phyloP scores from a whole-genome alignment of 148 eudicot species.

The Polygonum maritimum region DNA sequence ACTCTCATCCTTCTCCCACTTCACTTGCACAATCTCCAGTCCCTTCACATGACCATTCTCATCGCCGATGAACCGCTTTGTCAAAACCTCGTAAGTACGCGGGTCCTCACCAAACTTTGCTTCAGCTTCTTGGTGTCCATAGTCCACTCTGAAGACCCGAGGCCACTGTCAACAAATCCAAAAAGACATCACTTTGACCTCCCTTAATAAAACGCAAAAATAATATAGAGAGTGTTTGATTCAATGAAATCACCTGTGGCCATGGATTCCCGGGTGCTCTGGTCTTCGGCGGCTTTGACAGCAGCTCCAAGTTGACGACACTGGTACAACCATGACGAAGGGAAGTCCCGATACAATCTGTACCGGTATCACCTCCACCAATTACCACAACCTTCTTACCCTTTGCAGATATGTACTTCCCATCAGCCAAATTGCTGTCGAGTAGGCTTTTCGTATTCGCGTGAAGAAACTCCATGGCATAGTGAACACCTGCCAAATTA shows the following conservation, averaged over 20 bases:
- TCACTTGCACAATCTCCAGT: constrained; percentile 64
- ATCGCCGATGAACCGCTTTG: constrained; percentile 81
- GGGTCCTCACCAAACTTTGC: constrained; percentile 95
- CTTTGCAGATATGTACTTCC: constrained; percentile 83
- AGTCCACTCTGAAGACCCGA: constrained; percentile 90
- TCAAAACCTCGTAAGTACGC: constrained; percentile 82
- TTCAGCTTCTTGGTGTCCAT: constrained; percentile 95
- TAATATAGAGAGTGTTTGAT: constrained; percentile 7
- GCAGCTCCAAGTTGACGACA: constrained; percentile 80
- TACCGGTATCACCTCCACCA: constrained; percentile 99
- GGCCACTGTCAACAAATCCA: constrained; percentile 60
- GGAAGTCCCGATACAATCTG: constrained; percentile 97
- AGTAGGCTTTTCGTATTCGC: constrained; percentile 97
- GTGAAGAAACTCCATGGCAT: constrained; percentile 96
- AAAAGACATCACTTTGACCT: neutral
- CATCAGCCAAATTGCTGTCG: constrained; percentile 83
- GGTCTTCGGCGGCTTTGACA: constrained; percentile 80
- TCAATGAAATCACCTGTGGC: constrained; percentile 67
- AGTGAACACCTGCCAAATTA: constrained; percentile 81
- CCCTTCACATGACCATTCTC: constrained; percentile 79
- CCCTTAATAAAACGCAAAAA: constrained; percentile 17
- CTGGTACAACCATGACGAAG: constrained; percentile 86
- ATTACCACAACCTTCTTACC: constrained; percentile 97
- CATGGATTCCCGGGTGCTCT: constrained; percentile 97
- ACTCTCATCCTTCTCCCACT: constrained; percentile 90